These are phyloP conservation scores for Buxus sempervirens DNA, from an alignment of 164 flowering plant genomes.

Conservation along the genomic window DNA sequence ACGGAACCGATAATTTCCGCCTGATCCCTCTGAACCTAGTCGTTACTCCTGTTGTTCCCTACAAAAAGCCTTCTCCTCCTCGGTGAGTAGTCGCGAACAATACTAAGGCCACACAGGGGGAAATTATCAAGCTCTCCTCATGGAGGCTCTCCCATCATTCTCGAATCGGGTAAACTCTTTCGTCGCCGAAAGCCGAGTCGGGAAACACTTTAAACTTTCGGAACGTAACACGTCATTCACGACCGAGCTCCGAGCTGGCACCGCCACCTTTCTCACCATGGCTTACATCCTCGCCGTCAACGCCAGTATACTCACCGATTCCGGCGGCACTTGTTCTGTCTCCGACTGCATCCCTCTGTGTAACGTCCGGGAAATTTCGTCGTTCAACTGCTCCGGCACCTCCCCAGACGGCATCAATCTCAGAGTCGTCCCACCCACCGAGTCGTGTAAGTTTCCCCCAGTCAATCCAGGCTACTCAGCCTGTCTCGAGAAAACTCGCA, in stretches of 20 bases:
- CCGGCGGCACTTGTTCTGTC: slow-evolving; percentile 81
- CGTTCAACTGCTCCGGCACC: slow-evolving; percentile 34
- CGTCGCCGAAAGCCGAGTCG: slow-evolving; percentile 46
- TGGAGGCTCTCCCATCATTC: not conserved
- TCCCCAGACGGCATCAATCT: slow-evolving; percentile 13
- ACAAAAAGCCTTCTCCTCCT: no score
- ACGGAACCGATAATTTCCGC: not conserved
- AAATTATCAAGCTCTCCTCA: not conserved
- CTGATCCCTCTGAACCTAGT: no score
- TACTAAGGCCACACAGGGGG: no score
- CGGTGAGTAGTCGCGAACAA: no score
- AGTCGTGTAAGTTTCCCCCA: slow-evolving; percentile 66
- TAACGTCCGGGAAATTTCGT: slow-evolving; percentile 35
- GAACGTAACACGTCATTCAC: slow-evolving; percentile 71
- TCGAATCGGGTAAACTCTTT: slow-evolving; percentile 39
- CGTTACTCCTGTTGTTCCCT: no score
- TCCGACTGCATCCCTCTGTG: slow-evolving; percentile 70
- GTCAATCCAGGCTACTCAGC: slow-evolving; percentile 73
- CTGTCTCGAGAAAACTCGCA: slow-evolving; percentile 48
- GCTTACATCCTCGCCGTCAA: slow-evolving; percentile 94
- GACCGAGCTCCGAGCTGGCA: slow-evolving; percentile 90
- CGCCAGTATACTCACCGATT: slow-evolving; percentile 81
- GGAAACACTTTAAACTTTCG: slow-evolving; percentile 61
- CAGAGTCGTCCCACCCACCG: slow-evolving; percentile 43
- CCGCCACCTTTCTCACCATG: slow-evolving; percentile 92